Conservation (phyloP, 345 rosid genomes). For the Rhizophora mangle region DNA sequence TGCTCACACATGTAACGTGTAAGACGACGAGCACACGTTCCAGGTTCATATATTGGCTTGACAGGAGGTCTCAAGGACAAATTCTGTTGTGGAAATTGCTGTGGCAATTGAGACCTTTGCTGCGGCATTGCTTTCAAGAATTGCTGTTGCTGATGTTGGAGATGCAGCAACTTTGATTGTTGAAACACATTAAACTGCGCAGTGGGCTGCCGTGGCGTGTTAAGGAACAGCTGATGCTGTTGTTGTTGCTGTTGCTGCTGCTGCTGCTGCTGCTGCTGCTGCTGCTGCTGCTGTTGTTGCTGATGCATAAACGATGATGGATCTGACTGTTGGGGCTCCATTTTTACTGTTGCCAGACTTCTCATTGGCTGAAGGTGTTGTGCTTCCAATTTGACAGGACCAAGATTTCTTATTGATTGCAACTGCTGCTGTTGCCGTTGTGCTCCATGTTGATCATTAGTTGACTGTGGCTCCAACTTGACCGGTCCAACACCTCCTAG, state of each 20-base stretch:
- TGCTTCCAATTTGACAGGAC: slow-evolving; percentile 69
- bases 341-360: slow-evolving; percentile 59
- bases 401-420: slow-evolving; percentile 57
- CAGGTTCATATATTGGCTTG: slow-evolving; percentile 83
- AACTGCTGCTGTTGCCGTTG: slow-evolving; percentile 49
- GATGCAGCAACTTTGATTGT: slow-evolving; percentile 66
- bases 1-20: slow-evolving; percentile 90
- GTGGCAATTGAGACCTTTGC: slow-evolving; percentile 71
- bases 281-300: slow-evolving; percentile 71
- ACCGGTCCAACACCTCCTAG: slow-evolving; percentile 68
- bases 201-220: slow-evolving; percentile 69
- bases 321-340: slow-evolving; percentile 80
- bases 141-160: slow-evolving; percentile 79
- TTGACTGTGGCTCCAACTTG: slow-evolving; percentile 78
- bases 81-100: slow-evolving; percentile 81
- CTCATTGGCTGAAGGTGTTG: slow-evolving; percentile 66
- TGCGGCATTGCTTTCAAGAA: slow-evolving; percentile 80
- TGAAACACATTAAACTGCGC: slow-evolving; percentile 66
- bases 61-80: slow-evolving; percentile 68
- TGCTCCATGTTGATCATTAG: slow-evolving; percentile 58
- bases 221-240: slow-evolving; percentile 59
- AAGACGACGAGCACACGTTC: slow-evolving; percentile 92
- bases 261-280: slow-evolving; percentile 62
- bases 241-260: slow-evolving; percentile 65
- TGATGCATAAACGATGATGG: slow-evolving; percentile 73